phyloP scores from a whole-genome alignment of 768 basidiomycete genomes.

The Panus rudis region DNA sequence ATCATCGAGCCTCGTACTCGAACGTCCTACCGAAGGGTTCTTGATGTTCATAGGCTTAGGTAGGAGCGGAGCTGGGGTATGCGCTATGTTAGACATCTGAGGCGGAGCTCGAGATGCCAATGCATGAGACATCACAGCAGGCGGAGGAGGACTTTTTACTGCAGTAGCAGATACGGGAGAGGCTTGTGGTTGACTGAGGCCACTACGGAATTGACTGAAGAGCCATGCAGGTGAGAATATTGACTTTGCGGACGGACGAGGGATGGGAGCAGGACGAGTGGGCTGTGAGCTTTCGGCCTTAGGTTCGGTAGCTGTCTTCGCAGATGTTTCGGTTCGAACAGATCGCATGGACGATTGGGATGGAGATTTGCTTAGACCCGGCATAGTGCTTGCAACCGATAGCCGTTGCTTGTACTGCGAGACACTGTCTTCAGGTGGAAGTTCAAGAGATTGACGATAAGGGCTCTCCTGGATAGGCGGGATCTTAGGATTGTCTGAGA shows the following conservation, averaged over 20 bases:
- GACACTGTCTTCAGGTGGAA: conserved; percentile 42
- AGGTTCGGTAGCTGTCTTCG: conserved; percentile 19
- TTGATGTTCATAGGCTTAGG: conserved; percentile 37
- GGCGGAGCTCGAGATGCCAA: conserved; percentile 16
- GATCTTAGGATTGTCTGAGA: conserved; percentile 43
- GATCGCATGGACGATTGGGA: conserved; percentile 65
- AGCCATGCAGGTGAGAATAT: conserved; percentile 74
- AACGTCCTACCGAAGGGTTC: conserved; percentile 25
- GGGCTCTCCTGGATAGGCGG: conserved; percentile 40
- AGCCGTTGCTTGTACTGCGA: too few species aligned
- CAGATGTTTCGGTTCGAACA: conserved; percentile 34
- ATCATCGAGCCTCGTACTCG: conserved; percentile 47
- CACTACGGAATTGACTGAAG: conserved; percentile 67
- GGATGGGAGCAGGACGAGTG: too few species aligned
- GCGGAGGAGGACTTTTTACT: conserved; percentile 4
- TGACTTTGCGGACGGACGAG: conserved; percentile 35
- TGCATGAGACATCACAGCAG: conserved; percentile 1
- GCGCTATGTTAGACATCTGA: conserved; percentile 11
- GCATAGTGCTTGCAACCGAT: too few species aligned
- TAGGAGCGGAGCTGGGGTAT: conserved; percentile 8
- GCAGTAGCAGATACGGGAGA: conserved; percentile 47
- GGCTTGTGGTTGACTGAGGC: conserved; percentile 56
- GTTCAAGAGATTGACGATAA: conserved; percentile 23
- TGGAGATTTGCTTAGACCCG: conserved; percentile 46
- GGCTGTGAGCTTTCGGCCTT: conserved; percentile 30